phyloP scores from a whole-genome alignment of 495 filamentous ascomycete species.

The Neurospora discreta region DNA sequence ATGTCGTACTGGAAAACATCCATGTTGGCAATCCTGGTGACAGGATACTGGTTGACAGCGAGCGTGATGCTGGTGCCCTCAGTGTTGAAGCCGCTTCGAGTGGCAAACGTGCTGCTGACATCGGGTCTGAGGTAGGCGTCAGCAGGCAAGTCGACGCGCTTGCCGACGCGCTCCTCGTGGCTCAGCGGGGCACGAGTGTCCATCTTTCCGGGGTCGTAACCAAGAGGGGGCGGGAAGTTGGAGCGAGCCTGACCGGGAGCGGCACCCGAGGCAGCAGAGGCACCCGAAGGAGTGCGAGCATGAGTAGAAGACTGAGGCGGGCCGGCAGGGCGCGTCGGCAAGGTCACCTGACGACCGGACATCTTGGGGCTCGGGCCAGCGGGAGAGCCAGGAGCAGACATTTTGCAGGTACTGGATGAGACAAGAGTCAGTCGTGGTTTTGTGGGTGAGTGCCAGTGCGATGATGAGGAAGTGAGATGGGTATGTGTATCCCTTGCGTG shows the following conservation, averaged over 20 bases:
- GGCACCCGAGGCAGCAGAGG: background rate
- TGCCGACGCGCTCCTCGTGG: constrained; percentile 17
- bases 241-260: background rate
- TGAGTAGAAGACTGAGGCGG: background rate
- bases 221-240: constrained; percentile 7
- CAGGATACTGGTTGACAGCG: constrained; percentile 61
- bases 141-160: constrained; percentile 32
- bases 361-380: background rate
- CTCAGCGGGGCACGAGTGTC: background rate
- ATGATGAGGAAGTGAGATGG: background rate
- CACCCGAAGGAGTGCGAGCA: background rate
- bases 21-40: constrained; percentile 36
- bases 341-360: background rate
- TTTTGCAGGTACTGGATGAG: background rate
- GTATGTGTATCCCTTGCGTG: background rate
- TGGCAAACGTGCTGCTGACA: constrained; percentile 8
- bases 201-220: constrained; percentile 21
- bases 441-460: background rate
- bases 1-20: constrained; percentile 76
- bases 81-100: constrained; percentile 43
- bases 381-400: background rate
- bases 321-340: background rate
- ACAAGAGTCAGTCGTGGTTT: background rate
- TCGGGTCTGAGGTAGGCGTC: constrained; percentile 26
- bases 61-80: constrained; percentile 48